Percentiles rank a stretch among this genome's conserved stretches.
These are phyloP conservation scores for Taphrina populina DNA, from an alignment of 1,139 yeast genomes.

Conservation along the genomic window DNA sequence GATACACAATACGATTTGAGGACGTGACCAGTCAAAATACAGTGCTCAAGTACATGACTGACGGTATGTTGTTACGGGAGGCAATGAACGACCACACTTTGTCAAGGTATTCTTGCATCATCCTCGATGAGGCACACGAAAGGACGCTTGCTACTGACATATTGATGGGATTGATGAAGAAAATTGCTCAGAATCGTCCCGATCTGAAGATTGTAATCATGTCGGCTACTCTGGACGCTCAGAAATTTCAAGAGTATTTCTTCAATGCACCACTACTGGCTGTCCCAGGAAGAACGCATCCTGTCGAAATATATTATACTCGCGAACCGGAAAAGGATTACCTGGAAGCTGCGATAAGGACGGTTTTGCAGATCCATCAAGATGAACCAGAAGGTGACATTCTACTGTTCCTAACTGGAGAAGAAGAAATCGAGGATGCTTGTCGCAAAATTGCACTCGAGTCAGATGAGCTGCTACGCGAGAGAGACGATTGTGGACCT, in stretches of 20 bases:
- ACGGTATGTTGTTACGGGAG: conserved; percentile 95
- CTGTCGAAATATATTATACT: conserved; percentile 94
- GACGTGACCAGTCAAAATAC: conserved; percentile 80
- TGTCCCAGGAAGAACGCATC: conserved; percentile 97
- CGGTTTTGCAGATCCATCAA: conserved; percentile 93
- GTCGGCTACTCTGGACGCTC: conserved; percentile 98
- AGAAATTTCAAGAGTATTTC: conserved; percentile 87
- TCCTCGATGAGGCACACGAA: conserved; percentile 97
- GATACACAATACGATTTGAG: conserved; percentile 90
- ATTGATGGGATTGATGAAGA: conserved; percentile 88
- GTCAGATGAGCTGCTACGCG: conserved; percentile 82
- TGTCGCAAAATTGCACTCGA: conserved; percentile 83
- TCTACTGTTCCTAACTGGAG: conserved; percentile 87
- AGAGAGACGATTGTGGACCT: conserved; percentile 80
- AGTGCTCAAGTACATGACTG: conserved; percentile 92
- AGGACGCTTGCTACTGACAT: conserved; percentile 96
- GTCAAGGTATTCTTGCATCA: conserved; percentile 78
- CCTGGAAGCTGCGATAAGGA: conserved; percentile 88
- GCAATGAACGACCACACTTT: conserved; percentile 95
- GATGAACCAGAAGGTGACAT: conserved; percentile 95
- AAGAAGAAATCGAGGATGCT: conserved; percentile 97
- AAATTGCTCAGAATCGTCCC: conserved; percentile 72
- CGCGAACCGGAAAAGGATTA: conserved; percentile 96
- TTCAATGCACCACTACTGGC: conserved; percentile 89
- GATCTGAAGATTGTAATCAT: conserved; percentile 88